Conservation (phyloP, 2,329 filamentous ascomycete species). For the Cephalotrichum gorgonifer region DNA sequence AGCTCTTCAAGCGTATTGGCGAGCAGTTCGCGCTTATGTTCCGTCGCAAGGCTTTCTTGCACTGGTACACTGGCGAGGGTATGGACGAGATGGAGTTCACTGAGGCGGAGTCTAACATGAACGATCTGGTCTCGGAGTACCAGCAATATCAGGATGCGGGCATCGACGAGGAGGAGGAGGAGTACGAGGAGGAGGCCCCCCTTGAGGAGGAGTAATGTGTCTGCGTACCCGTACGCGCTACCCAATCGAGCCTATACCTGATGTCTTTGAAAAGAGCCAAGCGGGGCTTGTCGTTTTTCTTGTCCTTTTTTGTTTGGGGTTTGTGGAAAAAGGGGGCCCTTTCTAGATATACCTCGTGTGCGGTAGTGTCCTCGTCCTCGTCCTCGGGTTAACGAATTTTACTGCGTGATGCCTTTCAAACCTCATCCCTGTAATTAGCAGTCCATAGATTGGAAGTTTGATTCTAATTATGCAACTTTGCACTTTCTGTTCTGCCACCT, state of each 20-base stretch:
- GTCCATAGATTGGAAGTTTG: conserved; percentile 5
- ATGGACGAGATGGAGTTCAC: conserved; percentile 99
- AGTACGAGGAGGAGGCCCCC: conserved; percentile 79
- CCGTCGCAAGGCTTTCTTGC: conserved; percentile 99
- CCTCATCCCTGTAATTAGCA: conserved; percentile 7
- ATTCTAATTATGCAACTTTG: background rate
- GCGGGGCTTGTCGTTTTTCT: conserved; percentile 1
- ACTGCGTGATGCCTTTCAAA: conserved; percentile 9
- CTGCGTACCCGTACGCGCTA: background rate
- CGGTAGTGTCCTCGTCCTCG: conserved; percentile 8
- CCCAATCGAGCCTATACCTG: background rate
- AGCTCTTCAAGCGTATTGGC: conserved; percentile 99
- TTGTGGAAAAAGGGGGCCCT: conserved; percentile 16
- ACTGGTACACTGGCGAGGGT: conserved; percentile 99
- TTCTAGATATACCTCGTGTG: conserved; percentile 28
- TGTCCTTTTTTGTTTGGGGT: conserved; percentile 12
- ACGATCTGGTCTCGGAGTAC: conserved; percentile 98
- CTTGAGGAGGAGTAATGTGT: conserved; percentile 54
- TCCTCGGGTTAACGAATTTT: conserved; percentile 8
- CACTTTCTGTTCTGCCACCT: no score
- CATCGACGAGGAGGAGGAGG: conserved; percentile 94
- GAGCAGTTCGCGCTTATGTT: conserved; percentile 99
- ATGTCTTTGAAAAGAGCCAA: background rate
- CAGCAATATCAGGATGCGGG: conserved; percentile 99
- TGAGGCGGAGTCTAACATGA: conserved; percentile 99